Evolutionary conservation across 805 yeast genomes (phyloP).

Genomic region (Sugiyamaella valdiviana): DNA sequence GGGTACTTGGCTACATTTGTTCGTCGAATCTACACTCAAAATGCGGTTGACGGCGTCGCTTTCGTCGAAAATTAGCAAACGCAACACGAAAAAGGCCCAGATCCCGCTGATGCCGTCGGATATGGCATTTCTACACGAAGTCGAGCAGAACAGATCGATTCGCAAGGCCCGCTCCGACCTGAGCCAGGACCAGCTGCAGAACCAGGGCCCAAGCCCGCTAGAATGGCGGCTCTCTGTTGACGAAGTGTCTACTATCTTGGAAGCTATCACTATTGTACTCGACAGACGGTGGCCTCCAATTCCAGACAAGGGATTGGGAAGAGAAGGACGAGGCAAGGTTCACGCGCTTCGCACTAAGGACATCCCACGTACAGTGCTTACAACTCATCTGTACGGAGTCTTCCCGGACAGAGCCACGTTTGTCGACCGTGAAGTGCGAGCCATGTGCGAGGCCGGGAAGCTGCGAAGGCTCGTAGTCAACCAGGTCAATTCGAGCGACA

Average conservation of each 20-base stretch:
- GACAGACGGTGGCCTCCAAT: slow-evolving; percentile 29
- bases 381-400: slow-evolving; percentile 33
- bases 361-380: slow-evolving; percentile 30
- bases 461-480: slow-evolving; percentile 28
- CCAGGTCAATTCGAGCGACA: slow-evolving; percentile 28
- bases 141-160: slow-evolving; percentile 22
- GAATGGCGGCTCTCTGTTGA: slow-evolving; percentile 15
- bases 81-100: slow-evolving; percentile 4
- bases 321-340: slow-evolving; percentile 24
- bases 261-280: slow-evolving; percentile 23
- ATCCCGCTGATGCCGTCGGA: slow-evolving; percentile 21
- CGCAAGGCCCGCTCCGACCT: slow-evolving; percentile 11
- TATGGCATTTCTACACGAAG: slow-evolving; percentile 13
- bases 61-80: slow-evolving; percentile 9
- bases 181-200: slow-evolving; percentile 16
- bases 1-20: too few relatives aligned
- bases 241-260: slow-evolving; percentile 9
- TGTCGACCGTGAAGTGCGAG: slow-evolving; percentile 31
- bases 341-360: slow-evolving; percentile 21
- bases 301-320: slow-evolving; percentile 28
- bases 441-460: slow-evolving; percentile 21
- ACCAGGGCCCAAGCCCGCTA: slow-evolving; percentile 15
- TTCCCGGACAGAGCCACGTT: slow-evolving; percentile 32
- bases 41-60: slow-evolving; percentile 16
- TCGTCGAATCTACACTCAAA: too few relatives aligned